Evolutionary conservation across 2,329 filamentous ascomycete species (phyloP), one percentile per base, ranked within the genome.

Genomic region (Botrytis squamosa): DNA sequence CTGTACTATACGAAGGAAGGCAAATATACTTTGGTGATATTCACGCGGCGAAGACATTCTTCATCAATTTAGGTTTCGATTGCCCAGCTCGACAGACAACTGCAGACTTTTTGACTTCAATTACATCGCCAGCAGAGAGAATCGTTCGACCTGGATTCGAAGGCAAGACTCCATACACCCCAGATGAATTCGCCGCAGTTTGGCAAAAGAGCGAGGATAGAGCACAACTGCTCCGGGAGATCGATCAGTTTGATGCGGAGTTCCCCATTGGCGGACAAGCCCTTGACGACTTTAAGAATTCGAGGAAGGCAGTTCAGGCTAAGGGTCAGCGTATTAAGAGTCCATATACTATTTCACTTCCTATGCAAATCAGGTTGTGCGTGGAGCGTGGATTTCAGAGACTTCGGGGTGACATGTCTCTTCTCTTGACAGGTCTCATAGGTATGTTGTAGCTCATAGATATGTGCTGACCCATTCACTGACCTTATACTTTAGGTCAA

Each of bases 321-420:
- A 79, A 78, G 64, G 65, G 62, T 25, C 75, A 77, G 81, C 91
- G 93, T 4, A 81, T 87, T 67, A 89, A 89, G 81, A 97, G 93
- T 1, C 94, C 95, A 0, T 97, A 91, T 82, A 97, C 93, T 0
- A 85, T 97, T 55, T 95, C 93, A 0, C 93, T 91, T 77, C 69
- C 75, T 6, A 90, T 95, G 82, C 95, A 98, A 82, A 83, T 97
- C 76, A 82, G 87, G 75, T 89, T 98, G 20, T 97, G 94, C 81
- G 84, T 97, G 67, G 90, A 90, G 85, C 91, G 95, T 80, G 94
- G 93, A 18, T 96, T 91, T 84, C 88, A 90, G 79, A 90, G 95
- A 70, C 85, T 97, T 12, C 86, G 85, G 72, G 93, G 92, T 70
- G 95, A 98, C 79, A 84, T 96, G 77, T 93, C 59, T 70, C 85